Conservation (phyloP, 148 eudicot genomes). For the Fagopyrum esculentum region DNA sequence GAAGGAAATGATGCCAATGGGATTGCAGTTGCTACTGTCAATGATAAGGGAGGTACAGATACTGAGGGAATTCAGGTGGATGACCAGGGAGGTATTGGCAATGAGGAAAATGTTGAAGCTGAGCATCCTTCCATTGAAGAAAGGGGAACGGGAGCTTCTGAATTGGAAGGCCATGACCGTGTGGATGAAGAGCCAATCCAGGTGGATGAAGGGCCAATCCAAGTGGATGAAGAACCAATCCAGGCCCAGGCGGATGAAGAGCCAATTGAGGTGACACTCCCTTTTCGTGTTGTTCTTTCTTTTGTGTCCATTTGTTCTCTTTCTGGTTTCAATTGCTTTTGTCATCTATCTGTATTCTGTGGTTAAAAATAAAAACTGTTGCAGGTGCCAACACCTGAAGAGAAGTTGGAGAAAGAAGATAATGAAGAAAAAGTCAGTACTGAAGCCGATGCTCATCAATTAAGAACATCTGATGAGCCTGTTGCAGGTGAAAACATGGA, state of each 20-base stretch:
- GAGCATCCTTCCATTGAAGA: conserved; percentile 19
- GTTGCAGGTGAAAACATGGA: conserved; percentile 12
- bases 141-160: conserved; percentile 10
- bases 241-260: too few species aligned
- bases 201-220: conserved; percentile 21
- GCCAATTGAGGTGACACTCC: neutral
- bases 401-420: conserved; percentile 15
- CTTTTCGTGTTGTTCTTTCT: neutral
- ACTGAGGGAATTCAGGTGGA: conserved; percentile 4
- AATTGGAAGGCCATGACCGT: conserved; percentile 20
- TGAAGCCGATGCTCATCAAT: conserved; percentile 10
- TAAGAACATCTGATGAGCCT: conserved; percentile 14
- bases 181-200: conserved; percentile 24
- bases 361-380: conserved; percentile 21
- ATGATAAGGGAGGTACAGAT: conserved; percentile 17
- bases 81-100: conserved; percentile 19
- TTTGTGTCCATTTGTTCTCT: neutral
- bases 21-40: conserved; percentile 14
- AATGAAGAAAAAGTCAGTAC: neutral
- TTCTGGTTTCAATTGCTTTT: neutral
- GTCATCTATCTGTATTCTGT: conserved; percentile 14
- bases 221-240: too few species aligned
- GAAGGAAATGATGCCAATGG: conserved; percentile 17
- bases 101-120: neutral
- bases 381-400: conserved; percentile 22